These are phyloP conservation scores for Emericellopsis atlantica DNA, from an alignment of 2,329 filamentous ascomycete species.

Conservation along the genomic window DNA sequence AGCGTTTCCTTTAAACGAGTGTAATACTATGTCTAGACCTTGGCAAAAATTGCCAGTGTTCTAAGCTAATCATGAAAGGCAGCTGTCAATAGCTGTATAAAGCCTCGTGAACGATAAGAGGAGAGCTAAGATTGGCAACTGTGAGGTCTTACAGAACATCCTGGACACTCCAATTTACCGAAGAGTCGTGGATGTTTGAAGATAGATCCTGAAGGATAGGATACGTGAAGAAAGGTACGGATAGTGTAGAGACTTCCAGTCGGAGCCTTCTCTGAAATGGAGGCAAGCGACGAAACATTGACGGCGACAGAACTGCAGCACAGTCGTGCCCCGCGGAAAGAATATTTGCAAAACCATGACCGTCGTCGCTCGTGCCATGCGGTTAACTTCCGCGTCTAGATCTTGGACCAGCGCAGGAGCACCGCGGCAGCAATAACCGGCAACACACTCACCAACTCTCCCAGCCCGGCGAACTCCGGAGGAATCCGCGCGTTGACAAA, in stretches of 20 bases:
- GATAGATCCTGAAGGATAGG: slow-evolving; percentile 1
- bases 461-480: slow-evolving; percentile 41
- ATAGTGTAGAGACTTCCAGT: slow-evolving; percentile 1
- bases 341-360: too few relatives aligned
- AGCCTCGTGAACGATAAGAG: slow-evolving; percentile 1
- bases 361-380: neutral
- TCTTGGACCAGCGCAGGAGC: slow-evolving; percentile 26
- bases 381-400: slow-evolving; percentile 6
- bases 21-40: neutral
- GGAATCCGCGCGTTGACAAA: slow-evolving; percentile 39
- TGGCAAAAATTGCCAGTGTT: neutral
- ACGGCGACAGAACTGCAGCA: slow-evolving; percentile 6
- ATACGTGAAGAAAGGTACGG: slow-evolving; percentile 3
- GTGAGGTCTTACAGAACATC: slow-evolving; percentile 2
- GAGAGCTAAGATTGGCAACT: slow-evolving; percentile 1
- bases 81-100: slow-evolving; percentile 1
- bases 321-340: too few relatives aligned
- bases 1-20: neutral
- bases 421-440: slow-evolving; percentile 48
- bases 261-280: slow-evolving; percentile 2
- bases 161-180: slow-evolving; percentile 1
- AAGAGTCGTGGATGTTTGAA: slow-evolving; percentile 1
- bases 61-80: neutral
- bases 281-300: slow-evolving; percentile 2
- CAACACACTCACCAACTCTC: slow-evolving; percentile 52